These are phyloP conservation scores for Acrodontium crateriforme DNA, from an alignment of 2,329 filamentous ascomycete species.

Conservation along the genomic window DNA sequence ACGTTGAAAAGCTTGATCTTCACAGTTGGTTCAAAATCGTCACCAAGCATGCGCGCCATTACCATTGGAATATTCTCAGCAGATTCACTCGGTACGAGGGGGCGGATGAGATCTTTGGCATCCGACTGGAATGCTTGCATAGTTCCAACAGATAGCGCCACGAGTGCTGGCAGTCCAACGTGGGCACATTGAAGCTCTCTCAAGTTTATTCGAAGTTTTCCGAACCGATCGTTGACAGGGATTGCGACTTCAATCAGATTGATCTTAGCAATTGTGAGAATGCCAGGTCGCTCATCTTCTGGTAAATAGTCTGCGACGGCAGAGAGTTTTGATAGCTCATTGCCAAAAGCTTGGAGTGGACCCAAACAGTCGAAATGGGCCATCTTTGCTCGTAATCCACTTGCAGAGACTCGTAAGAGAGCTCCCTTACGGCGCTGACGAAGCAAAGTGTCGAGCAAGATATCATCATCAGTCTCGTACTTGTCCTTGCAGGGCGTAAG, in stretches of 20 bases:
- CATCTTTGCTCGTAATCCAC: slow-evolving; percentile 48
- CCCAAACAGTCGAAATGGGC: slow-evolving; percentile 51
- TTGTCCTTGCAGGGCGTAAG: slow-evolving; percentile 87
- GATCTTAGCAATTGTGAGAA: slow-evolving; percentile 60
- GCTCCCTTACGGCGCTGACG: slow-evolving; percentile 76
- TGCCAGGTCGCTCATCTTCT: slow-evolving; percentile 83
- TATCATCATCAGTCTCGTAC: slow-evolving; percentile 80
- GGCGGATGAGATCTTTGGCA: slow-evolving; percentile 57
- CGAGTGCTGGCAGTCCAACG: slow-evolving; percentile 69
- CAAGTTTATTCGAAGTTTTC: slow-evolving; percentile 43
- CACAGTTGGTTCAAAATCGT: slow-evolving; percentile 83
- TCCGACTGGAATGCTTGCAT: slow-evolving; percentile 42
- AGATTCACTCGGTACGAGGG: slow-evolving; percentile 32
- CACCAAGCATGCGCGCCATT: slow-evolving; percentile 80
- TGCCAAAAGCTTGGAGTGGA: slow-evolving; percentile 55
- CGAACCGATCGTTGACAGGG: slow-evolving; percentile 55
- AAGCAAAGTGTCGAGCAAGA: slow-evolving; percentile 82
- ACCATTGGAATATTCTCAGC: slow-evolving; percentile 48
- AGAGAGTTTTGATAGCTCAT: slow-evolving; percentile 69
- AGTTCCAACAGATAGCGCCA: slow-evolving; percentile 60
- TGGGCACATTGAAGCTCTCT: slow-evolving; percentile 59
- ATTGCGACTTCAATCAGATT: slow-evolving; percentile 48
- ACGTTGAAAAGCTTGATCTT: slow-evolving; percentile 79
- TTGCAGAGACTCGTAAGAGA: slow-evolving; percentile 58
- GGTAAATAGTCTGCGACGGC: slow-evolving; percentile 89